A percentile compares a stretch with the other conserved stretches of the same genome.
Evolutionary conservation across 179 eudicot species (phyloP).

Genomic region (Camellia oleifera): DNA sequence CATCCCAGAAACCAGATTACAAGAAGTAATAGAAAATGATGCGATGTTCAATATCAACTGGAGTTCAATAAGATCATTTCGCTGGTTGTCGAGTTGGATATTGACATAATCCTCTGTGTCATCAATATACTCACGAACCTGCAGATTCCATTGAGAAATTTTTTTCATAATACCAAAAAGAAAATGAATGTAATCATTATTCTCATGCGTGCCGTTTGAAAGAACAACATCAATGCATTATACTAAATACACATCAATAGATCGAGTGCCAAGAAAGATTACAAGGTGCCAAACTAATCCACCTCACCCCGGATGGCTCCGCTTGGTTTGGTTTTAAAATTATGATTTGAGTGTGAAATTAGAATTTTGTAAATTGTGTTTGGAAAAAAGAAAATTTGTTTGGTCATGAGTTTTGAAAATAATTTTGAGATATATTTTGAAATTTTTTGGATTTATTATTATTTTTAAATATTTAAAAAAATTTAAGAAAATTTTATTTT

Average conservation of each 20-base stretch:
- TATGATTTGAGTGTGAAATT: too few relatives aligned
- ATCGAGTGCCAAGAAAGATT: background rate
- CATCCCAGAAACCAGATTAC: slow-evolving; percentile 59
- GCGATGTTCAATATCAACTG: slow-evolving; percentile 78
- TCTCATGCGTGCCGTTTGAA: background rate
- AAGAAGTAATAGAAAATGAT: slow-evolving; percentile 65
- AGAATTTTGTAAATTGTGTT: too few relatives aligned
- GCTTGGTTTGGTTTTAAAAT: too few relatives aligned
- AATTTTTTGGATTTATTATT: too few relatives aligned
- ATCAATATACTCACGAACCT: slow-evolving; percentile 84
- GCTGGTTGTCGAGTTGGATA: slow-evolving; percentile 91
- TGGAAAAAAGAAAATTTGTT: too few relatives aligned
- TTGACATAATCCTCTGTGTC: slow-evolving; percentile 94
- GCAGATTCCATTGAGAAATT: slow-evolving; percentile 10
- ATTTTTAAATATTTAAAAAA: too few relatives aligned
- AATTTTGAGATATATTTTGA: too few relatives aligned
- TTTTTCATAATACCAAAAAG: background rate
- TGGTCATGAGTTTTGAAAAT: too few relatives aligned
- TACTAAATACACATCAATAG: background rate
- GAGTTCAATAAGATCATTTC: slow-evolving; percentile 86
- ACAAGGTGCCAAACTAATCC: background rate
- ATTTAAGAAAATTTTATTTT: too few relatives aligned
- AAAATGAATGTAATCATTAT: background rate
- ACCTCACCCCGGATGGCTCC: background rate
- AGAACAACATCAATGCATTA: background rate